phyloP scores from a whole-genome alignment of 1,139 yeast species.

The Blastobotrys serpentis region DNA sequence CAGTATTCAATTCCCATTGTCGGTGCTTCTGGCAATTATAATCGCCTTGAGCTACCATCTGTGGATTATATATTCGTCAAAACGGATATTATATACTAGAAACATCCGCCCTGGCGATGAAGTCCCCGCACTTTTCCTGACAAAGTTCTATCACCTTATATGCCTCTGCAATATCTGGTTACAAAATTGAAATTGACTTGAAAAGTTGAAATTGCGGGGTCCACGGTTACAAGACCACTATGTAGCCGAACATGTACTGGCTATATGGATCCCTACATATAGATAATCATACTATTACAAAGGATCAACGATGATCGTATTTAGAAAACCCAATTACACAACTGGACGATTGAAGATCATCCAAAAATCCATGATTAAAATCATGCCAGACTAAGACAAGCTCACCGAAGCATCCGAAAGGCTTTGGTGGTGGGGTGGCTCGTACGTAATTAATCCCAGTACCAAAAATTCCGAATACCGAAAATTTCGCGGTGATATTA shows the following conservation, averaged over 20 bases:
- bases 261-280: too few species aligned
- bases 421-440: not conserved
- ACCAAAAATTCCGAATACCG: not conserved
- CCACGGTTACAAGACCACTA: too few species aligned
- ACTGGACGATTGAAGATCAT: too few species aligned
- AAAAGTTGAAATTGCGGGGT: too few species aligned
- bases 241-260: too few species aligned
- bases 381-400: too few species aligned
- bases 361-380: too few species aligned
- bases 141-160: not conserved
- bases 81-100: not conserved
- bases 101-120: conserved; percentile 2
- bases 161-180: not conserved
- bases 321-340: too few species aligned
- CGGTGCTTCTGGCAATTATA: not conserved
- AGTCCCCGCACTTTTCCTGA: not conserved
- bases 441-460: not conserved
- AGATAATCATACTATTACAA: too few species aligned
- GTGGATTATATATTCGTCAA: not conserved
- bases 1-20: not conserved
- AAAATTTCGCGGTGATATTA: not conserved
- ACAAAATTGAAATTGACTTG: not conserved
- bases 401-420: too few species aligned
- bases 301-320: too few species aligned
- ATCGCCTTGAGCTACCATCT: not conserved